Evolutionary conservation across 1,284 basidiomycete genomes (phyloP), one percentile per base, ranked within the genome.

Genomic region (Mycosarcoma maydis): DNA sequence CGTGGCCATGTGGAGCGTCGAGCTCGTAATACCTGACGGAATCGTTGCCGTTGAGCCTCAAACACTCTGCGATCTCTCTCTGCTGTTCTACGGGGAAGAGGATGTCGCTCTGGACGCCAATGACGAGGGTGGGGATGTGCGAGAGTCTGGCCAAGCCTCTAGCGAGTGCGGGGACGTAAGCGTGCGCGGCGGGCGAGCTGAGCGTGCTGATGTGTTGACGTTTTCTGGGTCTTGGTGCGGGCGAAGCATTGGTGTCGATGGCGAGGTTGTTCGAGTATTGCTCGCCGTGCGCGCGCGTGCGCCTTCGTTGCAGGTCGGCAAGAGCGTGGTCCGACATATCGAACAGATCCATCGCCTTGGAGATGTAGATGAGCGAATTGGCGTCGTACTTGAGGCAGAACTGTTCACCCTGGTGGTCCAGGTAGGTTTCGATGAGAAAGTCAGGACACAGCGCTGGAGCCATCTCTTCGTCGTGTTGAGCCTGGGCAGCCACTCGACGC

Each of bases 311-410:
- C 19, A 98, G 86, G 36, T 88, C 87, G 34, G 86, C 83, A 4
- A 98, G 86, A 5, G 92, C 87, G 22, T 91, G 87, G 5, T 86
- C 85, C 0, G 92, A 93, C 88, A 99, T 90, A 84, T 98, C 95
- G 82, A 99, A 99, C 2, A 98, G 86, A 83, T 98, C 95, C 95
- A 99, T 99, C 17, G 96, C 95, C 84, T 98, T 99, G 19, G 91
- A 93, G 67, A 78, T 78, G 85, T 98, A 99, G 76, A 99, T 94
- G 82, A 98, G 89, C 3, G 93, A 96, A 84, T 99, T 99, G 59
- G 96, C 95, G 82, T 99, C 95, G 83, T 98, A 98, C 82, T 97
- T 98, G 57, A 98, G 86, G 82, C 95, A 98, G 85, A 98, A 99
- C 77, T 93, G 89, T 83, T 80, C 80, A 29, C 80, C 80, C 50